Base-by-base conservation (phyloP, 2,329 filamentous ascomycete genomes). In the Stagonosporopsis chrysanthemi region DNA sequence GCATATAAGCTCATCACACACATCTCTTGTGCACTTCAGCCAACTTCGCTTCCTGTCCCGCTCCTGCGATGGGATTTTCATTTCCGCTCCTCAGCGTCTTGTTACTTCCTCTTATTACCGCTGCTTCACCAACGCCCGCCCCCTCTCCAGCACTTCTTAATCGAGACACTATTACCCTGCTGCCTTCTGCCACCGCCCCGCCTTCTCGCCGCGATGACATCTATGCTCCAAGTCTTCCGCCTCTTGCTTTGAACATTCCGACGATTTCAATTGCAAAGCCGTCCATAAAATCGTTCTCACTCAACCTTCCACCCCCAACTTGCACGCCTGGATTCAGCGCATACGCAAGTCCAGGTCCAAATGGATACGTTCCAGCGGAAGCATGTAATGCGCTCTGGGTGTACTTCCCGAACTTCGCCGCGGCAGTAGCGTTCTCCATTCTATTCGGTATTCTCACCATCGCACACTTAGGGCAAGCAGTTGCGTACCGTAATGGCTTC, bases 401-500 rank as follows among this genome's bases (percentile, higher is more conserved):
- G 9, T 66, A 63, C 53, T 62, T 56, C 22, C 67, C 67, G n/a
- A 62, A 58, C 35, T 66, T 68, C 29, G 54, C 61, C 9, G 62
- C 62, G 1, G 65, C 64, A n/a, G 47, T 67, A 23, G 64, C 61
- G 2, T 65, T 69, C 31, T 60, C 60, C 12, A 38, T 61, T 8
- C 50, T 69, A 19, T 69, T 68, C 31, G 65, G 61, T 19, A 36
- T 62, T 24, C 47, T 69, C 29, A 68, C 64, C 5, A 35, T 66
- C 23, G 55, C 52, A 31, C 67, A 69, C 26, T 17, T 64, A 5
- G 52, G 23, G 19, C 58, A 67, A 56, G 67, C 67, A 43, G 29
- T 63, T n/a, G 11, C 51, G 33, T 68, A 62, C 52, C 62, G 55
- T 24, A 64, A 79, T 56, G 60, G 59, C 17, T 78, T 78, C 59